Evolutionary conservation across 352 stramenopile species (phyloP).

Genomic region (Globisporangium perplexum): DNA sequence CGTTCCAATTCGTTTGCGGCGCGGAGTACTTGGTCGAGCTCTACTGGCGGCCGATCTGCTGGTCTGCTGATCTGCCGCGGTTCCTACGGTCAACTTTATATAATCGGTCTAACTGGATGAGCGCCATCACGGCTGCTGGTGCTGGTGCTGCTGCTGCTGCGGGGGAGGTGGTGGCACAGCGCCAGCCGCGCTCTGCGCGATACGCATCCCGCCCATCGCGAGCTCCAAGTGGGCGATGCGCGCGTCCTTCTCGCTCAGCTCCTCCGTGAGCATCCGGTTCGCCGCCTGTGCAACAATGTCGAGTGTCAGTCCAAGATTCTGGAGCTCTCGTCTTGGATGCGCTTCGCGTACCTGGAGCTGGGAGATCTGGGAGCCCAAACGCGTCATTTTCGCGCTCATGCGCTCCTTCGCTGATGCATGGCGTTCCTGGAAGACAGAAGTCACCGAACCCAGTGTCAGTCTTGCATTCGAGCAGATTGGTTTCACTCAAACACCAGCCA

Average conservation of each 20-base stretch:
- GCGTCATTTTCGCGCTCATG: slow-evolving; percentile 23
- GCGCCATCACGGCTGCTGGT: background rate
- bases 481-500: background rate
- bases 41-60: background rate
- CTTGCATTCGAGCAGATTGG: background rate
- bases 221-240: slow-evolving; percentile 50
- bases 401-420: slow-evolving; percentile 34
- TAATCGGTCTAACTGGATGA: background rate
- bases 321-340: background rate
- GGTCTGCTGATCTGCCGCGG: background rate
- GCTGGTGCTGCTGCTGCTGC: background rate
- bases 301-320: background rate
- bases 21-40: background rate
- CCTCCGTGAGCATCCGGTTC: slow-evolving; percentile 34
- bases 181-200: slow-evolving; percentile 19
- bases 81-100: slow-evolving; percentile 1
- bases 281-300: slow-evolving; percentile 16
- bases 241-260: slow-evolving; percentile 30
- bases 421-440: slow-evolving; percentile 18
- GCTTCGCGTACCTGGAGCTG: slow-evolving; percentile 25
- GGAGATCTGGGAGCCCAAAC: slow-evolving; percentile 23
- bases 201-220: slow-evolving; percentile 32
- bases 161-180: background rate
- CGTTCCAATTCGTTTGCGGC: background rate
- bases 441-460: background rate